Conservation (phyloP, 371 early-diverging fungal genomes). For the Lichtheimia corymbifera region DNA sequence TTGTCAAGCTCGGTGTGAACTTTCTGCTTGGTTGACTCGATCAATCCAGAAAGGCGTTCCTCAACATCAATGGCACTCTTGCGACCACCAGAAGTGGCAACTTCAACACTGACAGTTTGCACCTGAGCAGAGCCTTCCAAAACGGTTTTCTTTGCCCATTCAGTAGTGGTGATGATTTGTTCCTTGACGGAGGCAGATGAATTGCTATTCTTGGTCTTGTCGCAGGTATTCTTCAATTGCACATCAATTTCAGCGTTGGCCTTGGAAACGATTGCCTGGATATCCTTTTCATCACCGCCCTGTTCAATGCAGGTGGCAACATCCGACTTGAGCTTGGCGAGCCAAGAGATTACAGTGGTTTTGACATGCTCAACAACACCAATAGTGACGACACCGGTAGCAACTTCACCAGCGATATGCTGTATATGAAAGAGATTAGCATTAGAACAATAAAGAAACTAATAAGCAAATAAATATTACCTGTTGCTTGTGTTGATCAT, state of each 20-base stretch:
- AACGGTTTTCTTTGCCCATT: slow-evolving; percentile 14
- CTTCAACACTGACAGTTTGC: slow-evolving; percentile 16
- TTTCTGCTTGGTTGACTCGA: slow-evolving; percentile 11
- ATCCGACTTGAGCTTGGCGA: too few relatives aligned
- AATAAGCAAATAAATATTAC: too few relatives aligned
- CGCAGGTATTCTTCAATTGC: neutral
- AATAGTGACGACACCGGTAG: too few relatives aligned
- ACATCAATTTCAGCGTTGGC: neutral
- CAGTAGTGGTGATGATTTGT: slow-evolving; percentile 2
- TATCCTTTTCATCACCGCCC: neutral
- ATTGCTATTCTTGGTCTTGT: neutral
- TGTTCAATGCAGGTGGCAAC: neutral
- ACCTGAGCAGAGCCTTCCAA: slow-evolving; percentile 9
- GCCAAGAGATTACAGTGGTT: too few relatives aligned
- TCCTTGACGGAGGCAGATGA: neutral
- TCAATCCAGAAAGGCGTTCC: slow-evolving; percentile 1
- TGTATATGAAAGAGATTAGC: too few relatives aligned
- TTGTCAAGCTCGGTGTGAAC: slow-evolving; percentile 5
- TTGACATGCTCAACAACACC: too few relatives aligned
- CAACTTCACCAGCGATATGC: too few relatives aligned
- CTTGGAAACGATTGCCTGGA: neutral
- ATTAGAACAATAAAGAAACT: too few relatives aligned
- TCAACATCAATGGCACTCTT: neutral
- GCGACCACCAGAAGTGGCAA: neutral
- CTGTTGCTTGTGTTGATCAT: too few relatives aligned